Evolutionary conservation across 768 basidiomycete genomes (phyloP), one percentile per base, ranked within the genome.

Genomic region (Gloeostereum incarnatum): DNA sequence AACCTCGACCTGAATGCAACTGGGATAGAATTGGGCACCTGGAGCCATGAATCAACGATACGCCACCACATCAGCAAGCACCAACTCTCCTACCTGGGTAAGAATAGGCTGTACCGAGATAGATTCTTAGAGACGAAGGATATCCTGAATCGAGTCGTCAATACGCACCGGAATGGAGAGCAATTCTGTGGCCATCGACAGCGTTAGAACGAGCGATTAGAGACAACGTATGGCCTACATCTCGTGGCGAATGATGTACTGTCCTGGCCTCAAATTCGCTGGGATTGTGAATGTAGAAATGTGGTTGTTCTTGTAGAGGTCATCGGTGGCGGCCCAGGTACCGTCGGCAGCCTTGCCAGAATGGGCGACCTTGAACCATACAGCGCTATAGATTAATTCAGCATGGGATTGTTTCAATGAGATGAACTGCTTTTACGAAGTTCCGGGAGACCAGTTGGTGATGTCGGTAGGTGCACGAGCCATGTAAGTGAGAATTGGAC

Each of bases 331-430:
- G 2, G 67, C 68, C 70, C 68, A 69, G 32, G 58, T 56, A 6
- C 68, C 69, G 36, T 59, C 60, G 2, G 60, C 43, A 7, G 56
- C 59, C 48, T 68, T 69, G n/a, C 71, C 71, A 20, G 54, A 31
- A 40, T 72, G 50, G n/a, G 59, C 59, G 11, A 71, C 61, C 48
- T 72, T 71, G 63, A 70, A 71, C 71, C 70, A 71, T 4, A 71
- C 68, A 11, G 63, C 63, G 17, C 67, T 69, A 30, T 17, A 14
- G 9, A 22, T 2, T 27, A 29, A 33, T 29, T 17, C 32, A 21
- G 34, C 23, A 13, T 27, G 24, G 14, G n/a, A 14, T 32, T 16
- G n/a, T 7, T 39, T 30, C 13, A 25, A 25, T 25, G 9, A 26
- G 18, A 11, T 4, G 10, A 18, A 32, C 17, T 14, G 14, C 10